phyloP scores from a whole-genome alignment of 768 basidiomycete species.

The Boletus rufocinnamomeus region DNA sequence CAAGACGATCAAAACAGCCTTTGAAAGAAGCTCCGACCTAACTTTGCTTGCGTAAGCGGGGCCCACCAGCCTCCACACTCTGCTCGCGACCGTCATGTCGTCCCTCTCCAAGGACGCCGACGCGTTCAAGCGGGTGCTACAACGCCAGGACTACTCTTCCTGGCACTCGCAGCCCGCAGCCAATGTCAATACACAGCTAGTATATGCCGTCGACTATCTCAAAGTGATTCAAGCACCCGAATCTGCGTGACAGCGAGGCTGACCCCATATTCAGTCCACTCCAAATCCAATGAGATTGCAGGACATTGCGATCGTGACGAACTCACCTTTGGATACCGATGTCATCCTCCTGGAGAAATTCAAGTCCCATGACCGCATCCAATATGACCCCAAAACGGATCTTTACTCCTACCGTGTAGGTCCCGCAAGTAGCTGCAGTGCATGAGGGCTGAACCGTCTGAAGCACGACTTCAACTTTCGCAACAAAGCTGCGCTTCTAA shows the following conservation, averaged over 20 bases:
- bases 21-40: constrained; percentile 29
- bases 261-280: constrained; percentile 46
- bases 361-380: constrained; percentile 75
- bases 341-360: constrained; percentile 74
- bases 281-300: constrained; percentile 84
- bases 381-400: constrained; percentile 80
- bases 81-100: constrained; percentile 49
- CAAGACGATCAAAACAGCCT: constrained; percentile 5
- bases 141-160: constrained; percentile 67
- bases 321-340: constrained; percentile 77
- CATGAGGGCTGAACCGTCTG: constrained; percentile 8
- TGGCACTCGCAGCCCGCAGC: constrained; percentile 90
- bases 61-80: too few species aligned
- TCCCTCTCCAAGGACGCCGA: constrained; percentile 69
- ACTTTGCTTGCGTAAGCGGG: constrained; percentile 28
- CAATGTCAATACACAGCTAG: constrained; percentile 85
- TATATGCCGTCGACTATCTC: constrained; percentile 80
- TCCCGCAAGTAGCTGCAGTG: constrained; percentile 3
- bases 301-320: constrained; percentile 81
- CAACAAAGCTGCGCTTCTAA: constrained; percentile 79
- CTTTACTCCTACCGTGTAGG: constrained; percentile 84
- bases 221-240: constrained; percentile 50
- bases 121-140: constrained; percentile 64
- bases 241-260: constrained; percentile 13
- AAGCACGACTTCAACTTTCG: constrained; percentile 88